These are phyloP conservation scores for Juglanconis oblonga DNA, from an alignment of 2,329 filamentous ascomycete species.

Conservation along the genomic window DNA sequence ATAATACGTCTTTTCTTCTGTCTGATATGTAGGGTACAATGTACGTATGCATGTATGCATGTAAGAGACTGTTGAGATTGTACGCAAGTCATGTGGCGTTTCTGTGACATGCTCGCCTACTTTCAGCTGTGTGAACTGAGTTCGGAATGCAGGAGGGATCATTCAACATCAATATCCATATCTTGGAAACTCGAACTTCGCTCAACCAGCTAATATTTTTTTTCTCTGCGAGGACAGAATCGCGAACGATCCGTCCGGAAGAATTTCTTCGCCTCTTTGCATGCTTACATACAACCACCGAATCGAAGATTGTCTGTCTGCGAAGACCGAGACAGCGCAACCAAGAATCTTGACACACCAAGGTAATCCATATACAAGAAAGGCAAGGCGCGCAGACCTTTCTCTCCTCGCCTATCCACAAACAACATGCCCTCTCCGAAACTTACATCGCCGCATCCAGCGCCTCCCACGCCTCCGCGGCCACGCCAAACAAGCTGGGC, in stretches of 20 bases:
- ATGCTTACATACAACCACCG: neutral
- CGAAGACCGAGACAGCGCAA: neutral
- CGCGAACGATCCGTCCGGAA: neutral
- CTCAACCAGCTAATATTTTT: neutral
- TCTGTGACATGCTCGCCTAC: neutral
- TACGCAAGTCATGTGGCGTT: neutral
- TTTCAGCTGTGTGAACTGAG: neutral
- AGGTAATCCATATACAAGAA: conserved; percentile 5
- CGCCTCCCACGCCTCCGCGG: conserved; percentile 4
- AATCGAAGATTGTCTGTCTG: neutral
- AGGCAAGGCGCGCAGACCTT: conserved; percentile 1
- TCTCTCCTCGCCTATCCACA: neutral
- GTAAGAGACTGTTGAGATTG: neutral
- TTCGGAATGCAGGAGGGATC: neutral
- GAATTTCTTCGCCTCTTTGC: neutral
- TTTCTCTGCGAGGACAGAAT: neutral
- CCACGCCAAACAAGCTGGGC: conserved; percentile 42
- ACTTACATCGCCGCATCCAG: conserved; percentile 1
- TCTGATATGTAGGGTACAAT: neutral
- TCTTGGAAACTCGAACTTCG: neutral
- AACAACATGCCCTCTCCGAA: neutral
- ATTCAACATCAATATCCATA: neutral
- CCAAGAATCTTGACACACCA: neutral
- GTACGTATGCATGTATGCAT: neutral
- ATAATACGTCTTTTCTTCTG: too few species aligned